Evolutionary conservation across 208 protist genomes (phyloP).

Genomic region (Trypanosoma rangeli): DNA sequence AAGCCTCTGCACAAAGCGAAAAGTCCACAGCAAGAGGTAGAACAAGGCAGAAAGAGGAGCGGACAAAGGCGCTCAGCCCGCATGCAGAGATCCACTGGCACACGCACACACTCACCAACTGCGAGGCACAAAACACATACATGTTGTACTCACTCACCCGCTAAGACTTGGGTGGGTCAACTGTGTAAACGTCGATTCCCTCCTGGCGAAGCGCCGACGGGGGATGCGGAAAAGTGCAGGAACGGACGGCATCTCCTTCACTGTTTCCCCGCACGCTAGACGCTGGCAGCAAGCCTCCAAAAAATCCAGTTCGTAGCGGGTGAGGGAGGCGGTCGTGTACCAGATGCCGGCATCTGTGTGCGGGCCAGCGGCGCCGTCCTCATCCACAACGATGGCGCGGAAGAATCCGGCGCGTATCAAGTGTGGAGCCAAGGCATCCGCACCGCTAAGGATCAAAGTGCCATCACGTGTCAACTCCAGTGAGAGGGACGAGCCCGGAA

Average conservation of each 20-base stretch:
- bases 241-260: constrained; percentile 53
- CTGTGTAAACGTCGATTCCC: constrained; percentile 5
- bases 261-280: constrained; percentile 48
- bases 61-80: background rate
- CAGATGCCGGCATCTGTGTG: constrained; percentile 49
- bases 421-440: constrained; percentile 69
- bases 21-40: background rate
- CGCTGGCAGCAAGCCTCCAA: constrained; percentile 83
- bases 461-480: constrained; percentile 82
- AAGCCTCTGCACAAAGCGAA: background rate
- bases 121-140: constrained; percentile 13
- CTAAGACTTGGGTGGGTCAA: constrained; percentile 13
- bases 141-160: background rate
- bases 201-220: constrained; percentile 30
- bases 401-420: constrained; percentile 74
- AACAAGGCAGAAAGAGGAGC: background rate
- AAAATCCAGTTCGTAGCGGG: constrained; percentile 84
- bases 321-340: constrained; percentile 54
- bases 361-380: background rate
- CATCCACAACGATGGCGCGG: constrained; percentile 47
- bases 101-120: background rate
- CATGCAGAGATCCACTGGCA: background rate
- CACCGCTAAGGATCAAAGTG: constrained; percentile 69
- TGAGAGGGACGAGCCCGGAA: constrained; percentile 40
- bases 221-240: constrained; percentile 78